Evolutionary conservation across 192 early-diverging fungal species (phyloP), one percentile per base, ranked within the genome.

Genomic region (Rhizophagus clarus): DNA sequence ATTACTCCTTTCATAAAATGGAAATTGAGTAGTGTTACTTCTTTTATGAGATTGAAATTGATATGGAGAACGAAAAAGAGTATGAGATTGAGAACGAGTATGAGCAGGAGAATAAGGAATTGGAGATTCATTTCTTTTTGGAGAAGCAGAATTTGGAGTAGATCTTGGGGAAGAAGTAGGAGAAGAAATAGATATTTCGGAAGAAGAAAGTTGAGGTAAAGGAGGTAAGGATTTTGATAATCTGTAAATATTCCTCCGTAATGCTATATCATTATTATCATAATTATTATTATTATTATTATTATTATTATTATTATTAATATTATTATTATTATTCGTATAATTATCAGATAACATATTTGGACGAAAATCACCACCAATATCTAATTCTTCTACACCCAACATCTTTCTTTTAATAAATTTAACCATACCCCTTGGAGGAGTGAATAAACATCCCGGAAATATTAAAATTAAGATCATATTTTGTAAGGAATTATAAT

Each of bases 361-460:
- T 2, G 73, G 73, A 28, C 73, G 24, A 74, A 22, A 74, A 61
- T 74, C 73, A 26, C 73, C 73, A 31, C 73, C 73, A 74, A 74
- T 74, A 0, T 14, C 9, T 17, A 74, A 32, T 60, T 61, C 73
- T 74, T 74, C 73, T 7, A 74, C 73, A 3, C 73, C 73, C 15
- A 74, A 61, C 3, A 74, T 4, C 32, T 9, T 74, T 61, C 32
- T 49, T n/a, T 74, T 74, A 10, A 74, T 51, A 29, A 29, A 56
- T 60, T 74, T 74, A 14, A 74, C 45, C 11, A 74, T n/a, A 28
- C 15, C 15, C 11, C 73, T 74, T 17, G 73, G 73, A 26, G 73
- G 45, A 5, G 31, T 2, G 29, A 74, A 14, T 26, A 74, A 60
- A 32, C 49, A 61, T 24, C 45, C 45, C 0, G 56, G 47, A 74